Evolutionary conservation across 2,329 filamentous ascomycete genomes (phyloP).

Genomic region (Pestalotiopsis fici): DNA sequence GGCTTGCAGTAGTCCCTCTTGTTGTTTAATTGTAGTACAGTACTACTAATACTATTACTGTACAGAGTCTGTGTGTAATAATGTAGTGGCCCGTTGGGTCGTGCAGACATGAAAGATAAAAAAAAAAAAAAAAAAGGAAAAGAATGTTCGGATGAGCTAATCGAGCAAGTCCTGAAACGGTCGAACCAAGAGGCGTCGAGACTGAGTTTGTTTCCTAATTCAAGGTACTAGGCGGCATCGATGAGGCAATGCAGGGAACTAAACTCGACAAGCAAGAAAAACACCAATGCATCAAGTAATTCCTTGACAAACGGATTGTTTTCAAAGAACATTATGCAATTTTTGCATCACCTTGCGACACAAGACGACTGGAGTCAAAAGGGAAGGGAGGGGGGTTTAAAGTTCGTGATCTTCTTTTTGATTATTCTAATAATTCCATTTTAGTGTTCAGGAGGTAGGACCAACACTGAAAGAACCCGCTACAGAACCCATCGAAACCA

Average conservation of each 20-base stretch:
- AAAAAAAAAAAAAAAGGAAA: neutral
- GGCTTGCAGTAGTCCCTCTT: neutral
- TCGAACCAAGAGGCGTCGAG: slow-evolving; percentile 3
- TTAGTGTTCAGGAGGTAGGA: neutral
- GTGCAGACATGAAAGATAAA: neutral
- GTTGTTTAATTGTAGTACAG: too few species aligned
- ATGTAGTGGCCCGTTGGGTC: neutral
- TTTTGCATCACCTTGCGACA: slow-evolving; percentile 7
- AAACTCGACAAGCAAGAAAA: neutral
- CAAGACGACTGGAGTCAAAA: neutral
- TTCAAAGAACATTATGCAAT: slow-evolving; percentile 2
- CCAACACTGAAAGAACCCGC: neutral
- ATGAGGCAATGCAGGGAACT: slow-evolving; percentile 2
- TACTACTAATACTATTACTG: neutral
- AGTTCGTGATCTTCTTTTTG: neutral
- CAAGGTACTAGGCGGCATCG: neutral
- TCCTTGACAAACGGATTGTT: neutral
- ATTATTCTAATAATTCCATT: neutral
- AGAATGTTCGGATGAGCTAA: slow-evolving; percentile 1
- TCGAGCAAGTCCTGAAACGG: slow-evolving; percentile 5
- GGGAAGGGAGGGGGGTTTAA: neutral
- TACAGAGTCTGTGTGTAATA: neutral
- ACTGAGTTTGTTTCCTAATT: neutral
- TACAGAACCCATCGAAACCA: neutral
- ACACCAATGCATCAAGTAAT: neutral